Base-by-base conservation (phyloP, 768 basidiomycete species). In the Boletus eberwhitei region DNA sequence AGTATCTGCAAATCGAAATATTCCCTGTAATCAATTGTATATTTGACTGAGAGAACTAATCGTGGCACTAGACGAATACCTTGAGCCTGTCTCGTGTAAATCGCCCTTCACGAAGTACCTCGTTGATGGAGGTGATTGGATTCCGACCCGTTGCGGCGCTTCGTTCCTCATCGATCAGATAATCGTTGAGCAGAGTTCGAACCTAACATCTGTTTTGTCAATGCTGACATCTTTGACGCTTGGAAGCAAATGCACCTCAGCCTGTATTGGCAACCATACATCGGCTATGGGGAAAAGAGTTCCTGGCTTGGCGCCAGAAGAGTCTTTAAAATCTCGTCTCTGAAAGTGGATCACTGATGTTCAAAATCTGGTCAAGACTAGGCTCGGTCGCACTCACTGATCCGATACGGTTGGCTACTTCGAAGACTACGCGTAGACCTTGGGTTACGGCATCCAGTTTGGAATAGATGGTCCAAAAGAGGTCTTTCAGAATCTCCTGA, bases 401-500 rank as follows among this genome's bases (percentile, higher is more conserved):
- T 60, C 90, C 90, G 49, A 99, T 94, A 52, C 94, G 83, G 61
- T 87, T 88, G 1, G 91, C 81, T 7, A 98, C 88, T 69, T 99
- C 97, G 58, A 87, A 93, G 4, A 94, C 81, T 5, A 97, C 87
- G 49, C 94, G 78, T 57, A 97, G 75, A 11, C 95, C 92, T 68
- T 99, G 95, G 14, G 88, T 80, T 19, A 98, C 90, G 31, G 97
- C 97, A 65, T 94, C 88, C 44, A 99, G 65, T 71, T 99, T 98
- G 16, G 93, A 97, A 68, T 93, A 99, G 16, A 96, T 67, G 2
- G 96, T 97, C 96, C 96, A 98, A 71, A 98, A 98, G 35, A 99
- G 78, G 69, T 98, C 97, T 55, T 77, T 80, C 50, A 99, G 70
- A 14, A 89, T 88, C 64, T 96, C 93, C 55, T 92, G 90, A 62